phyloP scores from a whole-genome alignment of 768 basidiomycete species.

The Rhizopogon sp. region DNA sequence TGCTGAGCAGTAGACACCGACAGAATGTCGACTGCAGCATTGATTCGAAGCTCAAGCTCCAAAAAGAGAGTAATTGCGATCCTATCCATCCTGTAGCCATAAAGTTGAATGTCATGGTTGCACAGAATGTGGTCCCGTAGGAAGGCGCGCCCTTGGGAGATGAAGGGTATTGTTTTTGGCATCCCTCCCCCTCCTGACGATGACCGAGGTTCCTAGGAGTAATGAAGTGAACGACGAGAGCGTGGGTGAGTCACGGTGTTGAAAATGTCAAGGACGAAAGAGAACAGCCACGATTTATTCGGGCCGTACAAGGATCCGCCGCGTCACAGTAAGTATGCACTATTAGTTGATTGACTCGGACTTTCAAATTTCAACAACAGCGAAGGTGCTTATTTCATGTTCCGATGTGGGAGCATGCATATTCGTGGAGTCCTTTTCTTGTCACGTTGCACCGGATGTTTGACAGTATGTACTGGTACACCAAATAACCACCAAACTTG shows the following conservation, averaged over 20 bases:
- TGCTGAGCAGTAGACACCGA: constrained; percentile 18
- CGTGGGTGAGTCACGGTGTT: constrained; percentile 24
- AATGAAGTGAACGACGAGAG: constrained; percentile 31
- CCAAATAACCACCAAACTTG: no score
- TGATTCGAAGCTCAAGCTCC: constrained; percentile 33
- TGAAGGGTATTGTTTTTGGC: not conserved
- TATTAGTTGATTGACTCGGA: no score
- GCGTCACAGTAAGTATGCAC: no score
- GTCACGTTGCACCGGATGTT: no score
- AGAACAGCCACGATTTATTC: constrained; percentile 8
- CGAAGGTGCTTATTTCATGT: no score
- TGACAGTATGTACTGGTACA: no score
- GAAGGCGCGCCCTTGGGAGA: constrained; percentile 11
- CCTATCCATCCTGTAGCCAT: constrained; percentile 43
- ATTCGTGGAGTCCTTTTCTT: no score
- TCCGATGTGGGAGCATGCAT: no score
- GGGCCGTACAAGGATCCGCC: no score
- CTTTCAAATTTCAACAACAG: no score
- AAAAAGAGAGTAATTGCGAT: constrained; percentile 33
- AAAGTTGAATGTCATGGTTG: constrained; percentile 23
- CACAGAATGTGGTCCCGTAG: constrained; percentile 30
- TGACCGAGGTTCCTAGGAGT: constrained; percentile 5
- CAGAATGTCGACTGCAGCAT: constrained; percentile 36
- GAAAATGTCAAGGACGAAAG: constrained; percentile 37
- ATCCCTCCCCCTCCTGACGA: not conserved